Percentiles rank a stretch among this genome's conserved stretches.
Conservation (phyloP, 1,284 basidiomycete genomes). For the Earliella scabrosa region DNA sequence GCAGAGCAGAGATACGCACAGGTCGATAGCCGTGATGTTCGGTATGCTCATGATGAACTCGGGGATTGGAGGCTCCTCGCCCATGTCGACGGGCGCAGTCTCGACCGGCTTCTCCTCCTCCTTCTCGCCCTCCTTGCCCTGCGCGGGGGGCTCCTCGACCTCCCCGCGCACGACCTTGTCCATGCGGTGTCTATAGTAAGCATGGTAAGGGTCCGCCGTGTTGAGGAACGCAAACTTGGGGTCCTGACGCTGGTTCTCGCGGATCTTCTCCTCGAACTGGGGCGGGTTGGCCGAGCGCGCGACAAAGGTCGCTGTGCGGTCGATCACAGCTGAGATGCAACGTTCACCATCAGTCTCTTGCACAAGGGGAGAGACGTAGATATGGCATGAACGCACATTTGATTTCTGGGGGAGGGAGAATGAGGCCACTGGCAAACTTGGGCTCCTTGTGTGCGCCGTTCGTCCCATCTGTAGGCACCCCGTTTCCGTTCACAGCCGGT, state of each 20-base stretch:
- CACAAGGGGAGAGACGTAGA: not conserved
- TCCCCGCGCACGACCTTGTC: slow-evolving; percentile 80
- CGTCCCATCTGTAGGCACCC: slow-evolving; percentile 40
- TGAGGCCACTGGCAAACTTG: slow-evolving; percentile 83
- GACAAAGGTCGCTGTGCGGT: slow-evolving; percentile 94
- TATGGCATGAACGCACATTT: slow-evolving; percentile 63
- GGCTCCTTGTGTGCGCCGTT: slow-evolving; percentile 42
- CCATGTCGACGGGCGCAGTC: slow-evolving; percentile 51
- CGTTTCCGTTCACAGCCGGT: slow-evolving; percentile 40
- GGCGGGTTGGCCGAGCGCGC: slow-evolving; percentile 89
- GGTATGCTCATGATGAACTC: slow-evolving; percentile 92
- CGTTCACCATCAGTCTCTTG: too few species aligned
- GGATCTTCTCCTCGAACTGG: slow-evolving; percentile 94
- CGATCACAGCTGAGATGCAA: slow-evolving; percentile 79
- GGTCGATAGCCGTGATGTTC: slow-evolving; percentile 87
- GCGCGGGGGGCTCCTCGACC: slow-evolving; percentile 60
- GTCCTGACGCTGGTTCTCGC: slow-evolving; percentile 92
- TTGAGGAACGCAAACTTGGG: slow-evolving; percentile 98
- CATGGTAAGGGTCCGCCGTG: slow-evolving; percentile 94
- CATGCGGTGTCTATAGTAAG: slow-evolving; percentile 92
- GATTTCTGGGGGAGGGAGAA: slow-evolving; percentile 92
- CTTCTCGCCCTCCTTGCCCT: slow-evolving; percentile 49
- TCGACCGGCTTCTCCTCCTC: slow-evolving; percentile 44
- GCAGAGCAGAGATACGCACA: slow-evolving; percentile 75
- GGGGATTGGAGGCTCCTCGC: slow-evolving; percentile 81